Evolutionary conservation across 2,329 filamentous ascomycete genomes (phyloP).

Genomic region (Sporothrix pallida): DNA sequence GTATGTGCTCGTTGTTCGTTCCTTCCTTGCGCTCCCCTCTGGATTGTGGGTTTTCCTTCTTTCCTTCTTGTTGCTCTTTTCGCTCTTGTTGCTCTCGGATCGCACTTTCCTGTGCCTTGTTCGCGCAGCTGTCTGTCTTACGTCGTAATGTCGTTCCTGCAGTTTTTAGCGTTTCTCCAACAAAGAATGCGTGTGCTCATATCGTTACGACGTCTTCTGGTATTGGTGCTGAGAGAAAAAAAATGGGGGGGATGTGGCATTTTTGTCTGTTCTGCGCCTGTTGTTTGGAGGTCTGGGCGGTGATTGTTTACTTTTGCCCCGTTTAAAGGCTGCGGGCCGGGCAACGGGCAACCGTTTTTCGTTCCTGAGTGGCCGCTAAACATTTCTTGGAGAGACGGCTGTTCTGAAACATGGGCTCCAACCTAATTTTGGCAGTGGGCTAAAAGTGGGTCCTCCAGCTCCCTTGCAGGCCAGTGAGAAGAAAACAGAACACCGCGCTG

Average conservation of each 20-base stretch:
- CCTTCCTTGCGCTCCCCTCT: slow-evolving; percentile 15
- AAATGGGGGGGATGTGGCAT: neutral
- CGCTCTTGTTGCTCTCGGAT: slow-evolving; percentile 16
- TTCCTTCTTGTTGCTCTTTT: no score
- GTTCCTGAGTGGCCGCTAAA: neutral
- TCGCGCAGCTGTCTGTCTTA: slow-evolving; percentile 12
- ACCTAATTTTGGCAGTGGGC: slow-evolving; percentile 16
- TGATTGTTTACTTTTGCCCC: slow-evolving; percentile 29
- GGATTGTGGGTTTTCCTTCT: slow-evolving; percentile 13
- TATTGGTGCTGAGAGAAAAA: no score
- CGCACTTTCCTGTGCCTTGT: slow-evolving; percentile 25
- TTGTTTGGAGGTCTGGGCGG: slow-evolving; percentile 12
- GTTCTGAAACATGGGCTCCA: slow-evolving; percentile 26
- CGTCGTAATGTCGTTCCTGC: neutral
- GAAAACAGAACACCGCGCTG: neutral
- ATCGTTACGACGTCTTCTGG: no score
- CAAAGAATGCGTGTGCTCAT: neutral
- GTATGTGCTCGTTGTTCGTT: slow-evolving; percentile 3
- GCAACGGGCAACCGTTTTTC: slow-evolving; percentile 25
- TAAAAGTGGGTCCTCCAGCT: neutral
- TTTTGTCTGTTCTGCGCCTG: neutral
- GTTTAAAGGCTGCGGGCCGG: slow-evolving; percentile 24
- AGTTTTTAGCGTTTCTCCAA: slow-evolving; percentile 7
- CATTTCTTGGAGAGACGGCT: slow-evolving; percentile 4
- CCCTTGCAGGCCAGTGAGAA: neutral